Base-by-base conservation (phyloP, 768 basidiomycete species). In the Pleurotus platypus region DNA sequence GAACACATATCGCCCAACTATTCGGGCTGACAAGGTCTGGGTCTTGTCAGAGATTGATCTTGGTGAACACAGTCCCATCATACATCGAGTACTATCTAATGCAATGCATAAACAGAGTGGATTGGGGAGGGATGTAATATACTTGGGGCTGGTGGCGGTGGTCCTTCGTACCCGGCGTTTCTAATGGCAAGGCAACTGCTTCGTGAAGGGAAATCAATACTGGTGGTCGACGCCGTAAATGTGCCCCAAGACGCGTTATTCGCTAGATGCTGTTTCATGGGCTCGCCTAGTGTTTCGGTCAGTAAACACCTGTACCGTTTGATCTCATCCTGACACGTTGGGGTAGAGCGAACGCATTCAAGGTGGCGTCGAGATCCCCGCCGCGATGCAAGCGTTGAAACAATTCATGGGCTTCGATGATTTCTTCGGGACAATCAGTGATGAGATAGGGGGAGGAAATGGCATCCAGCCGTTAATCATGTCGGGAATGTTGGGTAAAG, bases 41-140 rank as follows among this genome's bases (percentile, higher is more conserved):
- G 62, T 72, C 38, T 49, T 82, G 4, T 74, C 74, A 12, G 78
- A 81, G 62, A 67, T 72, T 2, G 79, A 81, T 60, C 64, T 80
- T 20, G 66, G 72, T 73, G 46, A 42, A 69, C 5, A 15, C 16
- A 38, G 18, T n/a, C 13, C 11, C 30, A 4, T 8, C 13, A 37
- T 16, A 4, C 11, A 1, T 39, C 49, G 20, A 49, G 22, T n/a
- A 43, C 43, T 22, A 37, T 35, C 8, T 46, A n/a, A 5, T 40
- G 5, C 22, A 38, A 18, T 11, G 11, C 4, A 16, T 47, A 5
- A 0, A 1, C 56, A 73, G 81, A 82, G 55, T 87, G 82, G 73
- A 80, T 87, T 46, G 77, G 82, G 22, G 81, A 83, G 54, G 86
- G 86, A 27, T 85, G 84, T 53, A 82, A 81, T 40, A 72, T 87